Evolutionary conservation across 352 stramenopile genomes (phyloP), one percentile per base, ranked within the genome.

Genomic region (Phytophthora agathidicida): DNA sequence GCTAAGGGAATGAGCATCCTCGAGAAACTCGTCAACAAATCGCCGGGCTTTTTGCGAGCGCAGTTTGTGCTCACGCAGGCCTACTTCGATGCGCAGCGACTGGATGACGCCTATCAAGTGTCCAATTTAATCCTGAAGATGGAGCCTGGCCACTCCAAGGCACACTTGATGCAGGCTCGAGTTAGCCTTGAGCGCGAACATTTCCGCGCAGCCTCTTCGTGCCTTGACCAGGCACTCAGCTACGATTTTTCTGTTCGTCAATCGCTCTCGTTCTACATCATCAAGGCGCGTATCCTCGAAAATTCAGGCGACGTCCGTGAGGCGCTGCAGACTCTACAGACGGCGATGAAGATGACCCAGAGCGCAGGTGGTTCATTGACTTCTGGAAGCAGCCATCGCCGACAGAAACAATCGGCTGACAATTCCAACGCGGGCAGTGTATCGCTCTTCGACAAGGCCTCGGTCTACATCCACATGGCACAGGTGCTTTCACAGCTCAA

Each of bases 161-260:
- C 83, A 1, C 91, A 97, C 41, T 48, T 98, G 28, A 73, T 96
- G 33, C 77, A 96, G 49, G 88, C 91, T 22, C 83, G 84, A 16
- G 83, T 97, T 22, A 85, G 71, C 43, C 58, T 97, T 1, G 84
- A 93, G 31, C 72, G 86, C 3, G 79, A 92, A 17, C 80, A 97
- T 54, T 88, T 81, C 54, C 75, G 71, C 7, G 82, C 73, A 2
- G 88, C 93, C 3, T 80, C 83, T 3, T 50, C 71, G 4, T 87
- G 84, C 20, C 68, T 98, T 11, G 91, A 98, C 32, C 80, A 96
- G 38, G 93, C 93, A 8, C 66, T 98, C 11, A 93, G 83, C 32
- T 84, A 93, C 46, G 85, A 98, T 54, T 98, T 98, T 53, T 80
- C 72, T 0, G 82, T 98, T 24, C 81, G 85, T 19, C 81, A 96